Conservation (phyloP, 148 eudicot species). For the Chenopodium suecicum region DNA sequence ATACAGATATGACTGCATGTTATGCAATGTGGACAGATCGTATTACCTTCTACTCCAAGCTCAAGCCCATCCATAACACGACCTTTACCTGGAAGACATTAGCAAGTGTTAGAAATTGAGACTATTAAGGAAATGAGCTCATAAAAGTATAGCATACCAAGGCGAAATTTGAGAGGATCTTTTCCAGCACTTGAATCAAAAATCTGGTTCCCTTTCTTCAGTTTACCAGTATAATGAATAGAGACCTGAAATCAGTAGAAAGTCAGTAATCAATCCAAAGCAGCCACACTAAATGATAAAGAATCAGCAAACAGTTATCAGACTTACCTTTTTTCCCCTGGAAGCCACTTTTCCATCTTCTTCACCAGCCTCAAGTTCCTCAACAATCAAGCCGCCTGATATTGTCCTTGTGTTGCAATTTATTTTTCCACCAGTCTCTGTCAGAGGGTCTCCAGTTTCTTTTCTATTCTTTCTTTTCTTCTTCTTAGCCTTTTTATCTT, state of each 20-base stretch:
- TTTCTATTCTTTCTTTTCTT: conserved; percentile 40
- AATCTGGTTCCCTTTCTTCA: conserved; percentile 53
- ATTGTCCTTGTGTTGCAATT: conserved; percentile 29
- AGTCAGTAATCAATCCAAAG: not conserved
- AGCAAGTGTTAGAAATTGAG: not conserved
- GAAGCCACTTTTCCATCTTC: conserved; percentile 36
- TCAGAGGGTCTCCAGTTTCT: conserved; percentile 23
- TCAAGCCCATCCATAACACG: conserved; percentile 54
- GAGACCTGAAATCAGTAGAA: conserved; percentile 51
- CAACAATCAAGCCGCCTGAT: conserved; percentile 36
- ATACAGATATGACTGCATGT: not conserved
- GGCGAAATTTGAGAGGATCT: conserved; percentile 56
- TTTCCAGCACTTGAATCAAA: conserved; percentile 57
- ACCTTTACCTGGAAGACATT: conserved; percentile 53
- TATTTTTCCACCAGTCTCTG: conserved; percentile 25
- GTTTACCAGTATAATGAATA: conserved; percentile 52
- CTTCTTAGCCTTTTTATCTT: conserved; percentile 40
- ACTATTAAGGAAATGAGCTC: not conserved
- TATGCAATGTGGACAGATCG: not conserved
- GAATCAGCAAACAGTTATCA: not conserved
- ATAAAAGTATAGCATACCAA: conserved; percentile 44
- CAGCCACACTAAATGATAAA: not conserved
- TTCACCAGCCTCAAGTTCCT: conserved; percentile 36
- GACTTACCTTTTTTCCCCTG: conserved; percentile 38
- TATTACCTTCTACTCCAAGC: conserved; percentile 65